Evolutionary conservation across 2,329 filamentous ascomycete genomes (phyloP).

Genomic region (Pochonia chlamydosporia): DNA sequence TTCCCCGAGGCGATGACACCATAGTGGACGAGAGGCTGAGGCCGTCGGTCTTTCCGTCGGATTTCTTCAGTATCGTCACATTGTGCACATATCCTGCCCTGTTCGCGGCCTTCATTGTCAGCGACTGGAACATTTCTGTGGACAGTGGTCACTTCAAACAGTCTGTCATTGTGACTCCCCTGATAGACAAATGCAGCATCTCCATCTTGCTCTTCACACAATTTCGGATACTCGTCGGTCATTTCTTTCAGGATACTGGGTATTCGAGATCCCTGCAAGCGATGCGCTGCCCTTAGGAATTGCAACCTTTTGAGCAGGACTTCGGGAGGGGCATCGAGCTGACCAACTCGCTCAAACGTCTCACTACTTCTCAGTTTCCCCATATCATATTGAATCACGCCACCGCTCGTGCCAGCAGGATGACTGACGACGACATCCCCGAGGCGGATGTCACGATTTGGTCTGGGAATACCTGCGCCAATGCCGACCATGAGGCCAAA

Average conservation of each 20-base stretch:
- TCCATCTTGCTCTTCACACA: background rate
- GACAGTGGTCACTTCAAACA: background rate
- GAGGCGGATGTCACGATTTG: slow-evolving; percentile 6
- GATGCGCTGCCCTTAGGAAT: background rate
- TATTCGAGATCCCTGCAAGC: background rate
- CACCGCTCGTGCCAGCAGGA: slow-evolving; percentile 2
- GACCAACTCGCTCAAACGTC: background rate
- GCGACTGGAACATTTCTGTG: background rate
- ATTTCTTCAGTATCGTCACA: background rate
- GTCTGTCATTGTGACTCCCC: background rate
- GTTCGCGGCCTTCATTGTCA: background rate
- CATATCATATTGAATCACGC: slow-evolving; percentile 7
- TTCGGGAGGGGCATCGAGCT: background rate
- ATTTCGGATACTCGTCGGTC: background rate
- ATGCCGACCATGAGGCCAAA: slow-evolving; percentile 9
- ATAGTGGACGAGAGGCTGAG: slow-evolving; percentile 6
- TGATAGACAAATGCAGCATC: slow-evolving; percentile 1
- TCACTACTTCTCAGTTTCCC: background rate
- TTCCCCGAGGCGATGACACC: slow-evolving; percentile 10
- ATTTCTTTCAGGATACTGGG: background rate
- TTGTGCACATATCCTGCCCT: background rate
- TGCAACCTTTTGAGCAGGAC: background rate
- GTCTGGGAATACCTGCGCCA: slow-evolving; percentile 5
- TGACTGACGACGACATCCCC: slow-evolving; percentile 8
- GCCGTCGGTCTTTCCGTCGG: background rate